Conservation (phyloP, 164 flowering plant genomes). For the Euptelea pleiosperma region DNA sequence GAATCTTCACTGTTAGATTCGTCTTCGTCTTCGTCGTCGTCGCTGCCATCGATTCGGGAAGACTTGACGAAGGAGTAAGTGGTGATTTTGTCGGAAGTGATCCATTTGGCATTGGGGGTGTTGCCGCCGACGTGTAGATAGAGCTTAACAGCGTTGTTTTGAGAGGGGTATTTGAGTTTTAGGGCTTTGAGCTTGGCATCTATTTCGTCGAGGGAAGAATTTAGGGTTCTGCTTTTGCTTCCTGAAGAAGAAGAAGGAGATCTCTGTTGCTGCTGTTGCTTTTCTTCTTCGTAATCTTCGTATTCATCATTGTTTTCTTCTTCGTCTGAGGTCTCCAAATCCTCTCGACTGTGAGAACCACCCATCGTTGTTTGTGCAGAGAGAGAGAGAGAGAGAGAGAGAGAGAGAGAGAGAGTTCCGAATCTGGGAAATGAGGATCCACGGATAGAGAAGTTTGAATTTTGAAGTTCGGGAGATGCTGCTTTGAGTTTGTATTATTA, state of each 20-base stretch:
- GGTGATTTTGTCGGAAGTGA: conserved; percentile 61
- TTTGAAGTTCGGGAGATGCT: too few species aligned
- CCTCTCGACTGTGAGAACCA: conserved; percentile 10
- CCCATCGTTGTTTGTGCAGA: too few species aligned
- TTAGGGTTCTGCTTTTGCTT: conserved; percentile 25
- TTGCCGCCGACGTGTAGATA: conserved; percentile 60
- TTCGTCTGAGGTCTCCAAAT: conserved; percentile 4
- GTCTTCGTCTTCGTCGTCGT: conserved; percentile 28
- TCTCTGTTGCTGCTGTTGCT: too few species aligned
- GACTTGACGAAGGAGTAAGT: conserved; percentile 46
- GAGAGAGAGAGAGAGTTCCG: too few species aligned
- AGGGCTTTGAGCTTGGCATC: conserved; percentile 67
- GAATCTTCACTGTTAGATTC: too few species aligned
- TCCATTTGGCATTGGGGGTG: conserved; percentile 77
- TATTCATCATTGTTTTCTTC: conserved; percentile 24
- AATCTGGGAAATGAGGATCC: too few species aligned
- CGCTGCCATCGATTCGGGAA: conserved; percentile 22
- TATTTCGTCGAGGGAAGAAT: conserved; percentile 59
- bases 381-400: too few species aligned
- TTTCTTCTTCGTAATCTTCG: conserved; percentile 22
- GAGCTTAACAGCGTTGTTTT: conserved; percentile 62
- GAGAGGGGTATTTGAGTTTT: conserved; percentile 60
- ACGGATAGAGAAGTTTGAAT: too few species aligned
- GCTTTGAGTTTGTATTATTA: too few species aligned
- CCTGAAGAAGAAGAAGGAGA: not conserved